A percentile compares a stretch with the other conserved stretches of the same genome.
Evolutionary conservation across 2,329 filamentous ascomycete genomes (phyloP).

Genomic region (Ciborinia camelliae): DNA sequence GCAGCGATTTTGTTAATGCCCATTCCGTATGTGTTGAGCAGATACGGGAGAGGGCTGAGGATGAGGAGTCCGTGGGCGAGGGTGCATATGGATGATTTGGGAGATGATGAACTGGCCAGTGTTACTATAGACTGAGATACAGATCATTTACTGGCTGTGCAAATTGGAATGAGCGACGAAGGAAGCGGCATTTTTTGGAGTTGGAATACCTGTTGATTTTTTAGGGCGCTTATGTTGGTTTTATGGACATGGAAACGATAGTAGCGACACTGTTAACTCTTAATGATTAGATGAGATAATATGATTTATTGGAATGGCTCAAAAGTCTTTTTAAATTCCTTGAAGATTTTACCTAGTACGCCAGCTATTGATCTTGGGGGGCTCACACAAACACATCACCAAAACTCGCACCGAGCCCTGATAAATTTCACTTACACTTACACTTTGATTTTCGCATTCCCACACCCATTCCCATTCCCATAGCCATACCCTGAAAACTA

Average conservation of each 20-base stretch:
- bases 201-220: not conserved
- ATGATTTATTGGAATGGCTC: too few species aligned
- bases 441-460: too few species aligned
- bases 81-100: constrained; percentile 12
- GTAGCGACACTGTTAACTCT: not conserved
- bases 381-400: too few species aligned
- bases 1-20: constrained; percentile 48
- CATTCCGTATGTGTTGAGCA: constrained; percentile 52
- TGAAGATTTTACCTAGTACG: too few species aligned
- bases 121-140: not conserved
- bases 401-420: too few species aligned
- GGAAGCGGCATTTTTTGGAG: too few species aligned
- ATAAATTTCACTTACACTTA: too few species aligned
- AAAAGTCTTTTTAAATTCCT: too few species aligned
- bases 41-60: constrained; percentile 40
- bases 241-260: not conserved
- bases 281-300: not conserved
- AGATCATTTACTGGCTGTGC: not conserved
- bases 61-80: constrained; percentile 57
- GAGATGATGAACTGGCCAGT: not conserved
- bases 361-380: too few species aligned
- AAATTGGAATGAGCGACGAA: not conserved
- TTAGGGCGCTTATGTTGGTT: not conserved
- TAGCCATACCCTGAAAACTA: too few species aligned
- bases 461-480: too few species aligned